phyloP scores from a whole-genome alignment of 257 asterid species.

The Fraxinus excelsior region DNA sequence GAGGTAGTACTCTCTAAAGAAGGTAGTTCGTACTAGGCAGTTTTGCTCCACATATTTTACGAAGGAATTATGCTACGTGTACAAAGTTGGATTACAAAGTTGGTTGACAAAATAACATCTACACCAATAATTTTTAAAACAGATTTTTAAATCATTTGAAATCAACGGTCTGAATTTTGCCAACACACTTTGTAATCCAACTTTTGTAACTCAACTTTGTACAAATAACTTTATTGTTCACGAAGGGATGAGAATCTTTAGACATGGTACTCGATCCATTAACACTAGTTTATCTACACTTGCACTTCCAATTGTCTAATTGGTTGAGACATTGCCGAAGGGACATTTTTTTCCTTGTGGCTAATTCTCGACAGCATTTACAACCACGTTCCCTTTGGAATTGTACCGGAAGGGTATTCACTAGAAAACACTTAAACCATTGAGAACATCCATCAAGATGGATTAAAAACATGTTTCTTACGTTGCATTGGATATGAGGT shows the following conservation, averaged over 20 bases:
- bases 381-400: not conserved
- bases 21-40: not conserved
- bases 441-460: not conserved
- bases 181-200: too few species aligned
- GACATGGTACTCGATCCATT: slow-evolving; percentile 9
- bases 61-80: too few species aligned
- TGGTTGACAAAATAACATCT: too few species aligned
- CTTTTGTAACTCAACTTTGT: too few species aligned
- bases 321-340: slow-evolving; percentile 22
- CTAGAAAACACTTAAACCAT: not conserved
- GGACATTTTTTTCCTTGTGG: slow-evolving; percentile 25
- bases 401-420: not conserved
- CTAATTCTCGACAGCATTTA: slow-evolving; percentile 22
- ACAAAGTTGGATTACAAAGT: too few species aligned
- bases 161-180: too few species aligned
- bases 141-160: too few species aligned
- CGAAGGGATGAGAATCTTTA: slow-evolving; percentile 1
- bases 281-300: not conserved
- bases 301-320: slow-evolving; percentile 2
- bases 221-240: too few species aligned
- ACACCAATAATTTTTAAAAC: too few species aligned
- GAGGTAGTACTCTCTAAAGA: not conserved
- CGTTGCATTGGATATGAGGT: not conserved
- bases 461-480: not conserved
- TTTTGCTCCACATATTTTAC: slow-evolving; percentile 16